Percentiles rank a stretch among this genome's conserved stretches.
Evolutionary conservation across 2,329 filamentous ascomycete genomes (phyloP).

Genomic region (Cryphonectria radicalis): DNA sequence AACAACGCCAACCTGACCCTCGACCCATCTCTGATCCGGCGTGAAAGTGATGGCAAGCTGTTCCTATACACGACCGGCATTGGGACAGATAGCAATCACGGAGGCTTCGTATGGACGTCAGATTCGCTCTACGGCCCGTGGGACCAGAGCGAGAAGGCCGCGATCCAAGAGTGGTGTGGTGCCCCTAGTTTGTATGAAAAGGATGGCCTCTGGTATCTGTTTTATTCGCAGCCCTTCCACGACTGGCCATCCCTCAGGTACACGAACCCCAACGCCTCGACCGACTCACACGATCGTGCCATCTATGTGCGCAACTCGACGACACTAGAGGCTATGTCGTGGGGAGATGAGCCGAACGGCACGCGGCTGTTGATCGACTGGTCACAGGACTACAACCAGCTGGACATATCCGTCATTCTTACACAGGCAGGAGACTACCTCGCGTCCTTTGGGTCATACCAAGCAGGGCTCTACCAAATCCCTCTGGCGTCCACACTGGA

Average conservation of each 20-base stretch:
- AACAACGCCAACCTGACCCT: conserved; percentile 6
- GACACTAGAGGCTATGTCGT: conserved; percentile 56
- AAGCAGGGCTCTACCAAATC: conserved; percentile 34
- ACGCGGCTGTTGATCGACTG: conserved; percentile 43
- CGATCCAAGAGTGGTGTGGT: conserved; percentile 30
- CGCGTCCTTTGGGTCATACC: conserved; percentile 34
- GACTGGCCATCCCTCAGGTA: conserved; percentile 31
- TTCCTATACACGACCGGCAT: conserved; percentile 1
- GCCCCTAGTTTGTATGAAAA: conserved; percentile 32
- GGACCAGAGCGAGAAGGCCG: conserved; percentile 27
- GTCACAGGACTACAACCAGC: conserved; percentile 33
- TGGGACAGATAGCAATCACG: not conserved
- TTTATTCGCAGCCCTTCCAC: conserved; percentile 33
- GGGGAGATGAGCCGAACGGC: conserved; percentile 53
- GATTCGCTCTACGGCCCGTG: conserved; percentile 34
- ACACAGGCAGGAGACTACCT: conserved; percentile 29
- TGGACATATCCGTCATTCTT: conserved; percentile 32
- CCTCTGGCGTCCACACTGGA: conserved; percentile 31
- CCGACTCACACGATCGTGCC: conserved; percentile 30
- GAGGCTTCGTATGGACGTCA: conserved; percentile 33
- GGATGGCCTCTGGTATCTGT: conserved; percentile 34
- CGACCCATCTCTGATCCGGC: conserved; percentile 6
- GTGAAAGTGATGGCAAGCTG: conserved; percentile 3
- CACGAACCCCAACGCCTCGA: conserved; percentile 28
- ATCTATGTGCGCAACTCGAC: conserved; percentile 40